Percentiles rank a stretch among this genome's conserved stretches.
Conservation (phyloP, 2,329 filamentous ascomycete genomes). For the Aspergillus oerlinghausenensis region DNA sequence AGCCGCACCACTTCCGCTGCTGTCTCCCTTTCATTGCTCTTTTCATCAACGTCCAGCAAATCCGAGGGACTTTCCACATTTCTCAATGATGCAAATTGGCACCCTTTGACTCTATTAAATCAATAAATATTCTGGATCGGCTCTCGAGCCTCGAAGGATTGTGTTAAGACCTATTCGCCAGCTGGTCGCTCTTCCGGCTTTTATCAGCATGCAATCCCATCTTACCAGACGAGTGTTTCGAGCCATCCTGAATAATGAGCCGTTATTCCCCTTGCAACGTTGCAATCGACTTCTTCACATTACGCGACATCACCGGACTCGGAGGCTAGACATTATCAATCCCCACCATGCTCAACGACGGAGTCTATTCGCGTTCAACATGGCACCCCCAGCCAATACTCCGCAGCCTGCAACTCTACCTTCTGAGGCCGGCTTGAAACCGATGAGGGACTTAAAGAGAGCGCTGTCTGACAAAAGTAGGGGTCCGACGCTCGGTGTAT, state of each 20-base stretch:
- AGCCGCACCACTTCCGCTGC: conserved; percentile 17
- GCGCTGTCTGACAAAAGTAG: conserved; percentile 60
- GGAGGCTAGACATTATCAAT: conserved; percentile 22
- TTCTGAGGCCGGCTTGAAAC: conserved; percentile 58
- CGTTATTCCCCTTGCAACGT: conserved; percentile 38
- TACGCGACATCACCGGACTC: conserved; percentile 27
- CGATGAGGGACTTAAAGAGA: conserved; percentile 64
- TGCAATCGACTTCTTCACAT: conserved; percentile 30
- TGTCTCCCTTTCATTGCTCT: conserved; percentile 7
- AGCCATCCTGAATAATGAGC: conserved; percentile 42
- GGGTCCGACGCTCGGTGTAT: conserved; percentile 58
- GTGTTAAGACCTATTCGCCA: not conserved
- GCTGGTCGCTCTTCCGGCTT: not conserved
- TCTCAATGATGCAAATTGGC: not conserved
- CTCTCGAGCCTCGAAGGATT: not conserved
- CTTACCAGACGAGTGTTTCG: conserved; percentile 43
- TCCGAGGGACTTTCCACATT: not conserved
- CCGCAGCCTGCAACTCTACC: conserved; percentile 56
- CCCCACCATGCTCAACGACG: conserved; percentile 35
- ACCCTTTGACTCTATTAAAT: not conserved
- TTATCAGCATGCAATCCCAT: conserved; percentile 39
- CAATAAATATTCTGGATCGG: not conserved
- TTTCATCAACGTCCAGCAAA: not conserved
- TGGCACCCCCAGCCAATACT: conserved; percentile 43
- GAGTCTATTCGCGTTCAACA: conserved; percentile 30